Conservation (phyloP, 208 protist genomes). For the Leishmania major region DNA sequence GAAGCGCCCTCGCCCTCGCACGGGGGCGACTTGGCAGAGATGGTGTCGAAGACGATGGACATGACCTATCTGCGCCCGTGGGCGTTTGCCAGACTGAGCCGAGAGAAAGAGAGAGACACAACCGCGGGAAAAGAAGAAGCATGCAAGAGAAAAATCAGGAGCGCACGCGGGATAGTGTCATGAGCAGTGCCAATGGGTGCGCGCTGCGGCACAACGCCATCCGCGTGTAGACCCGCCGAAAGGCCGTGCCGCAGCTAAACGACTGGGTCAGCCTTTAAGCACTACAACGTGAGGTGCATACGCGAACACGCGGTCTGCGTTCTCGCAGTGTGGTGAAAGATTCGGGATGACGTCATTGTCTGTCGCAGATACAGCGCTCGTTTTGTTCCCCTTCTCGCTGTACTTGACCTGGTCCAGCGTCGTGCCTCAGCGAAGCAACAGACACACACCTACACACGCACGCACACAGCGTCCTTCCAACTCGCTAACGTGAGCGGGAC, state of each 20-base stretch:
- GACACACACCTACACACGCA: not conserved
- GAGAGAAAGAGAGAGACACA: not conserved
- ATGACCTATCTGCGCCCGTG: not conserved
- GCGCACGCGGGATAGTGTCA: not conserved
- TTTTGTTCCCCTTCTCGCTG: not conserved
- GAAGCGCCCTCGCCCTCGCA: not conserved
- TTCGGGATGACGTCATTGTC: not conserved
- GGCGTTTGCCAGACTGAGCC: not conserved
- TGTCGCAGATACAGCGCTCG: not conserved
- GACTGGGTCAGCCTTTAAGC: not conserved
- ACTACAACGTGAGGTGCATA: not conserved
- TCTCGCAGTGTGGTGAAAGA: not conserved
- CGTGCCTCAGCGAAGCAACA: not conserved
- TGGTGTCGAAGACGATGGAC: not conserved
- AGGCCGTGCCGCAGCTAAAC: not conserved
- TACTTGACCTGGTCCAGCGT: not conserved
- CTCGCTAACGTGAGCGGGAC: not conserved
- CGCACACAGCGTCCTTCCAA: not conserved
- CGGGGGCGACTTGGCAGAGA: not conserved
- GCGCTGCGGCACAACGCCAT: not conserved
- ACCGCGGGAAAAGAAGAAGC: not conserved
- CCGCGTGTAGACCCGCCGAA: not conserved
- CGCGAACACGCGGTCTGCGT: not conserved
- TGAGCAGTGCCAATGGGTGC: not conserved
- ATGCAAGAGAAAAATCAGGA: not conserved